Evolutionary conservation across 1,284 basidiomycete genomes (phyloP).

Genomic region (Heterobasidion occidentale): DNA sequence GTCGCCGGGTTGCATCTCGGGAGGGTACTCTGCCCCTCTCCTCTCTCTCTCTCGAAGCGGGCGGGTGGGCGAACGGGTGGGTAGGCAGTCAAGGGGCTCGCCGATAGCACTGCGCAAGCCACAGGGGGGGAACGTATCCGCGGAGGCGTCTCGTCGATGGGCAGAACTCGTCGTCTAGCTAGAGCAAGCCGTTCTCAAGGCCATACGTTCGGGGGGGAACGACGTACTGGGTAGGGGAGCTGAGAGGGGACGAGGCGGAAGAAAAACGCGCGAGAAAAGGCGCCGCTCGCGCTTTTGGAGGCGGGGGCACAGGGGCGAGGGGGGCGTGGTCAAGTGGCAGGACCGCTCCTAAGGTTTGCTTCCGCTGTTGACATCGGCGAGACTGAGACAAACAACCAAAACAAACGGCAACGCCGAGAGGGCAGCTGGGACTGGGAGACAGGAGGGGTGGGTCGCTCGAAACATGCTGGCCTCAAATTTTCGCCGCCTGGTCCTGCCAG

Average conservation of each 20-base stretch:
- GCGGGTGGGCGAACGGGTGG: too few species aligned
- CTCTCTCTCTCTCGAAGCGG: not conserved
- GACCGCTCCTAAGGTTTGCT: conserved; percentile 27
- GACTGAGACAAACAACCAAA: not conserved
- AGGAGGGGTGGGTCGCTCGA: not conserved
- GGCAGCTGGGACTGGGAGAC: not conserved
- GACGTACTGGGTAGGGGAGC: too few species aligned
- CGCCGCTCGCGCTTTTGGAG: conserved; percentile 1
- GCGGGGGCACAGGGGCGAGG: conserved; percentile 15
- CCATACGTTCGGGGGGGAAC: too few species aligned
- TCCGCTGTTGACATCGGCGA: conserved; percentile 19
- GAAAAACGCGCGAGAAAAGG: not conserved
- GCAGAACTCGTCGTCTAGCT: not conserved
- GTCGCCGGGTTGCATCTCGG: conserved; percentile 24
- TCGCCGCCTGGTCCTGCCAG: not conserved
- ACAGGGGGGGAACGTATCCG: not conserved
- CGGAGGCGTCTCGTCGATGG: conserved; percentile 1
- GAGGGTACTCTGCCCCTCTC: not conserved
- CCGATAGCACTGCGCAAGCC: not conserved
- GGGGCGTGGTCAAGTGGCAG: conserved; percentile 14
- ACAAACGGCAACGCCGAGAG: conserved; percentile 1
- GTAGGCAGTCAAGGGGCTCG: not conserved
- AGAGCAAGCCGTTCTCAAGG: not conserved
- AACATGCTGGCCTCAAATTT: not conserved
- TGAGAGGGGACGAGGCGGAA: not conserved